These are phyloP conservation scores for Pseudognaphalium luteoalbum DNA, from an alignment of 129 eudicot genomes.

Conservation along the genomic window DNA sequence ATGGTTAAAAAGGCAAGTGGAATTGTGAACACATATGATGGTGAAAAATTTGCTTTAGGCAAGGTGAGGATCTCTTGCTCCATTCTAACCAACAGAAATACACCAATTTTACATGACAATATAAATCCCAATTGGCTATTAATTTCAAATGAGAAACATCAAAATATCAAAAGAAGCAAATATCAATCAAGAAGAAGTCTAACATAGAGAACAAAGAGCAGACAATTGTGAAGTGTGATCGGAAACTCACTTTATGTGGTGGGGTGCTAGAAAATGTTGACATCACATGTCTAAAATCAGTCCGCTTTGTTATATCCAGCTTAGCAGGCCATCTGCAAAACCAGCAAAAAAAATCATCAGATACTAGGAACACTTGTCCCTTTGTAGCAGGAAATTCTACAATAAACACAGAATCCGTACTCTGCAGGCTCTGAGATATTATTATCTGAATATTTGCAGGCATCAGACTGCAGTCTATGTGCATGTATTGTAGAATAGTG, in stretches of 20 bases:
- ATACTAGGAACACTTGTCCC: background rate
- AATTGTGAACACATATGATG: no score
- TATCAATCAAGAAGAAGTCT: constrained; percentile 1
- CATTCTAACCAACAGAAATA: constrained; percentile 26
- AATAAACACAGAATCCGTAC: constrained; percentile 42
- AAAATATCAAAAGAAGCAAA: constrained; percentile 17
- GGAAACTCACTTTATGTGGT: constrained; percentile 68
- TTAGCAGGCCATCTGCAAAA: constrained; percentile 90
- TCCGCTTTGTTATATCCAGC: constrained; percentile 93
- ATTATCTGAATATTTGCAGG: constrained; percentile 63
- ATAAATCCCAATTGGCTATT: constrained; percentile 13
- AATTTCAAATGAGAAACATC: constrained; percentile 18
- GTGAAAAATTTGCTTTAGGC: background rate
- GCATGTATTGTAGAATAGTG: constrained; percentile 74
- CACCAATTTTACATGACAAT: constrained; percentile 24
- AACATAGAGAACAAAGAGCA: constrained; percentile 12
- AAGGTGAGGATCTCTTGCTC: constrained; percentile 21
- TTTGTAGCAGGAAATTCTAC: constrained; percentile 2
- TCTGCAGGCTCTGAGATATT: constrained; percentile 82
- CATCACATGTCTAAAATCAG: constrained; percentile 88
- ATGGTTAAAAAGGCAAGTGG: no score
- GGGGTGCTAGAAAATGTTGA: constrained; percentile 85
- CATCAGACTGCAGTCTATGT: constrained; percentile 66
- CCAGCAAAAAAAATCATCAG: constrained; percentile 32
- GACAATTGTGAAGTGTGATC: constrained; percentile 9